Percentiles rank a stretch among this genome's conserved stretches.
phyloP scores from a whole-genome alignment of 2,329 filamentous ascomycete species.

The Venturia effusa region DNA sequence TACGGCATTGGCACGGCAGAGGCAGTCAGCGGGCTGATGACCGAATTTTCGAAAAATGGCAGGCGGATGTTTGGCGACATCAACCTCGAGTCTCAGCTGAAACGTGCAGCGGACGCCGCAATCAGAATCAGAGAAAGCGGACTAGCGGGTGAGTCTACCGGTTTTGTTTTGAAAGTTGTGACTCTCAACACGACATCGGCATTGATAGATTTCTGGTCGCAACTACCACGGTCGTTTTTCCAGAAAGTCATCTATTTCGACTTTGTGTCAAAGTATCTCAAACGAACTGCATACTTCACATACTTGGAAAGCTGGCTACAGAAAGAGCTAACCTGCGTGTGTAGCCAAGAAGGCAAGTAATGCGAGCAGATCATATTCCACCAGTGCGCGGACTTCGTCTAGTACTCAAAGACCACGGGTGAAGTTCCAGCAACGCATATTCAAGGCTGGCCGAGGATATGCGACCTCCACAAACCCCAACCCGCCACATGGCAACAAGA shows the following conservation, averaged over 20 bases:
- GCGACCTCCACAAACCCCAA: constrained; percentile 71
- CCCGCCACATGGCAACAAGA: constrained; percentile 79
- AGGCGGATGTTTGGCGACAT: constrained; percentile 80
- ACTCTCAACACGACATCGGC: constrained; percentile 36
- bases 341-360: constrained; percentile 34
- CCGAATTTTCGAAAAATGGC: constrained; percentile 73
- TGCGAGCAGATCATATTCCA: constrained; percentile 36
- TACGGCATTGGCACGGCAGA: constrained; percentile 76
- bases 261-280: background rate
- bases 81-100: constrained; percentile 77
- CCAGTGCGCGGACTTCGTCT: background rate
- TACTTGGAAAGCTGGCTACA: background rate
- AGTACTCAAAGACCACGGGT: background rate
- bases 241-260: background rate
- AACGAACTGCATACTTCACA: background rate
- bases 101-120: constrained; percentile 63
- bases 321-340: background rate
- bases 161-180: constrained; percentile 27
- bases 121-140: constrained; percentile 43
- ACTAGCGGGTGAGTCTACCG: background rate
- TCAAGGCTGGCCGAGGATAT: constrained; percentile 35
- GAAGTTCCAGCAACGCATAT: background rate
- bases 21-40: constrained; percentile 73
- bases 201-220: constrained; percentile 25
- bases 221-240: background rate